Percentiles rank a stretch among this genome's conserved stretches.
Evolutionary conservation across 495 filamentous ascomycete species (phyloP).

Genomic region (Hypomontagnella monticulosa): DNA sequence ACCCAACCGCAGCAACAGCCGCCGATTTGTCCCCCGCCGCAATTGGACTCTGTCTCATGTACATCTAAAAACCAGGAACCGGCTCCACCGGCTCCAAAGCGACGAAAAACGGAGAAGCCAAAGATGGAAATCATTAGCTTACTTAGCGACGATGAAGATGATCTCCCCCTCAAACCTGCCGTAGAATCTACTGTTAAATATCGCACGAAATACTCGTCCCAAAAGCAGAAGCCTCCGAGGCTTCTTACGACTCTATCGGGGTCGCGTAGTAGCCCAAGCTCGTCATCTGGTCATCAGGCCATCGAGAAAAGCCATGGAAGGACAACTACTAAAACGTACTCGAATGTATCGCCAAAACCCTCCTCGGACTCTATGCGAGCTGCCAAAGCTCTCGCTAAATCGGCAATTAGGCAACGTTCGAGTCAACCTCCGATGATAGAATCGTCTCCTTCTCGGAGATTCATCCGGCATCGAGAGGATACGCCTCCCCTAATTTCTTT

Average conservation of each 20-base stretch:
- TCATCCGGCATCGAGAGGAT: background rate
- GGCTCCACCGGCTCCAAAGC: constrained; percentile 11
- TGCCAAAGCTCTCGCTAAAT: constrained; percentile 6
- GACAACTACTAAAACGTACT: no score
- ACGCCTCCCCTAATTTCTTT: background rate
- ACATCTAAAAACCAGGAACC: background rate
- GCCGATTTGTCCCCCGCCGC: background rate
- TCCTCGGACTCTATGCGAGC: background rate
- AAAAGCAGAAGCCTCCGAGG: no score
- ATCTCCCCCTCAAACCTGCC: background rate
- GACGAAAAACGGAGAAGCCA: constrained; percentile 2
- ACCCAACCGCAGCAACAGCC: background rate
- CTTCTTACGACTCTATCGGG: background rate
- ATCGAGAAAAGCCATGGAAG: no score
- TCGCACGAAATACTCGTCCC: no score
- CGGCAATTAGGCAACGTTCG: constrained; percentile 12
- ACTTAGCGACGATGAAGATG: constrained; percentile 27
- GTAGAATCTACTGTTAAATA: background rate
- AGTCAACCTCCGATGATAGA: background rate
- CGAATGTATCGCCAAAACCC: background rate
- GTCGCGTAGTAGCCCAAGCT: background rate
- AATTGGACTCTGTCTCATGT: background rate
- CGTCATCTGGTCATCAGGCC: background rate
- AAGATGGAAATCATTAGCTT: constrained; percentile 19
- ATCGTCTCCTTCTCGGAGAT: background rate